A percentile compares a stretch with the other conserved stretches of the same genome.
phyloP scores from a whole-genome alignment of 495 filamentous ascomycete genomes.

The Aspergillus carlsbadensis region DNA sequence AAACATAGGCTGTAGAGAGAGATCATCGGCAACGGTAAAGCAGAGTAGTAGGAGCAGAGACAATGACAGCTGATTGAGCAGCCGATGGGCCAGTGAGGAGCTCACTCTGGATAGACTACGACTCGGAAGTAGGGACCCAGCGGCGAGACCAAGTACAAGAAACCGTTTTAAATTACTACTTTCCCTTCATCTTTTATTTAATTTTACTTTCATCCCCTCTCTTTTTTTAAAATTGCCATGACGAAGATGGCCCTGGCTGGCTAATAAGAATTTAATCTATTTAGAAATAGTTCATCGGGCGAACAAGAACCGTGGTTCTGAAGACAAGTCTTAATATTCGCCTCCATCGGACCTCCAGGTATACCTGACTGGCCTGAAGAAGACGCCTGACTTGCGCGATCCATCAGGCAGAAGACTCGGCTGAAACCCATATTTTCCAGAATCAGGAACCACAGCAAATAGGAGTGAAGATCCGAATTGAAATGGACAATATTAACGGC shows the following conservation, averaged over 20 bases:
- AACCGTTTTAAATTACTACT: slow-evolving; percentile 15
- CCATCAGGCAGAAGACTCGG: neutral
- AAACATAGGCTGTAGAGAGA: slow-evolving; percentile 22
- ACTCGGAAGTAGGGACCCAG: slow-evolving; percentile 20
- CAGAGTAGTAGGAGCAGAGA: neutral
- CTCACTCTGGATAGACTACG: slow-evolving; percentile 20
- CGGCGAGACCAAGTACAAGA: slow-evolving; percentile 23
- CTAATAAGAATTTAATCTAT: neutral
- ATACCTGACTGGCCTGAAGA: neutral
- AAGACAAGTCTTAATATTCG: neutral
- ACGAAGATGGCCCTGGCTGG: neutral
- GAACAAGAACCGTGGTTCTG: neutral
- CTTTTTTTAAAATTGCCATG: slow-evolving; percentile 9
- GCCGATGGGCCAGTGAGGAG: slow-evolving; percentile 22
- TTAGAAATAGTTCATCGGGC: neutral
- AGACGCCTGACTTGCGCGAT: neutral
- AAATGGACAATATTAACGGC: slow-evolving; percentile 3
- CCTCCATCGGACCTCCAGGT: neutral
- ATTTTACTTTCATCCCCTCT: neutral
- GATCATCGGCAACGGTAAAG: slow-evolving; percentile 19
- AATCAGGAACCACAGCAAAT: neutral
- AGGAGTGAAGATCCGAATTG: neutral
- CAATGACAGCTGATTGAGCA: slow-evolving; percentile 27
- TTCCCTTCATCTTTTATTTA: slow-evolving; percentile 11
- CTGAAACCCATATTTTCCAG: too few relatives aligned